Evolutionary conservation across 176 grass and related monocot genomes (phyloP).

Genomic region (Luzula sylvatica): DNA sequence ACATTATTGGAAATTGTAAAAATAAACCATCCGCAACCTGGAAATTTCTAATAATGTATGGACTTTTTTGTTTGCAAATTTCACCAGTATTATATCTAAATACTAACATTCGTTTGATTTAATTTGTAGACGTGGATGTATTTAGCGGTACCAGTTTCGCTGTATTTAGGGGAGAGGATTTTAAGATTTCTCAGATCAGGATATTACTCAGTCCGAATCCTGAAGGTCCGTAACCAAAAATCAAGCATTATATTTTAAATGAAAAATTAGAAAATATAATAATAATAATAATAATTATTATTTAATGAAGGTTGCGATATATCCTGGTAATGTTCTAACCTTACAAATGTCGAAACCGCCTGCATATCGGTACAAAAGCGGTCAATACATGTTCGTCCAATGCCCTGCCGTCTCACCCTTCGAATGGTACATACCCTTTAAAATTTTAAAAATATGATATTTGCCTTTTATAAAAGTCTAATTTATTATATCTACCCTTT

Average conservation of each 20-base stretch:
- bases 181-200: constrained; percentile 84
- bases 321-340: constrained; percentile 92
- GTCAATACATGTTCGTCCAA: constrained; percentile 99
- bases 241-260: too few species aligned
- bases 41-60: background rate
- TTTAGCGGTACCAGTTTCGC: constrained; percentile 71
- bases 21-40: background rate
- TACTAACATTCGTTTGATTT: background rate
- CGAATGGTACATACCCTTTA: constrained; percentile 97
- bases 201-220: constrained; percentile 71
- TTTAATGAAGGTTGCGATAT: constrained; percentile 73
- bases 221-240: constrained; percentile 45
- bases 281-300: constrained; percentile 11
- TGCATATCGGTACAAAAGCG: constrained; percentile 84
- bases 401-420: constrained; percentile 92
- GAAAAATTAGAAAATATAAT: constrained; percentile 13
- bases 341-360: constrained; percentile 90
- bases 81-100: background rate
- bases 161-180: constrained; percentile 80
- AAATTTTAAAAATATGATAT: too few species aligned
- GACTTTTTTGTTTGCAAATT: constrained; percentile 3
- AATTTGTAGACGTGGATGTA: constrained; percentile 97
- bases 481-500: too few species aligned
- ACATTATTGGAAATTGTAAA: constrained; percentile 4
- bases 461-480: too few species aligned